Conservation (phyloP, 257 asterid genomes). For the Solanum ahanhuiri region DNA sequence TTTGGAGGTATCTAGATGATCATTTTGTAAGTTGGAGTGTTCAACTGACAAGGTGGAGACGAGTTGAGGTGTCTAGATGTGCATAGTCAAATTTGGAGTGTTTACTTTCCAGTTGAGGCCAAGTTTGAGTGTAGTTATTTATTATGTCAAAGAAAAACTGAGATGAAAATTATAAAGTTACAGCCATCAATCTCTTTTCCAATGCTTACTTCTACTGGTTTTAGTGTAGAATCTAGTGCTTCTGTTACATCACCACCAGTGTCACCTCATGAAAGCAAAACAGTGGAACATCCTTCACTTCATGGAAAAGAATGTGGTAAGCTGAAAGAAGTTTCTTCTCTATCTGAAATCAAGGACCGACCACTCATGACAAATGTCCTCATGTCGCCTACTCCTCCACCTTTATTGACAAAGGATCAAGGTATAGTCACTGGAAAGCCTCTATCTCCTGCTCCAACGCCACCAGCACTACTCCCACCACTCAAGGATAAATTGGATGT, state of each 20-base stretch:
- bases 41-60: neutral
- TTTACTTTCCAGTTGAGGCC: no score
- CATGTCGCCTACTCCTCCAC: constrained; percentile 9
- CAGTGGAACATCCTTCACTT: constrained; percentile 7
- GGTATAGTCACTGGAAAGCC: constrained; percentile 7
- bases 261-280: constrained; percentile 20
- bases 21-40: neutral
- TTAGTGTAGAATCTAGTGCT: neutral
- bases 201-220: constrained; percentile 4
- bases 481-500: constrained; percentile 21
- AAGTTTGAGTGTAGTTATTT: neutral
- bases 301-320: constrained; percentile 10
- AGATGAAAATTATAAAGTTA: neutral
- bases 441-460: constrained; percentile 9
- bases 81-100: neutral
- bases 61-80: neutral
- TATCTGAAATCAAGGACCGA: constrained; percentile 13
- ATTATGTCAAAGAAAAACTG: neutral
- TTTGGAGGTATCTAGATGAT: neutral
- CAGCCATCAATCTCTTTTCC: constrained; percentile 7
- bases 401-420: constrained; percentile 25
- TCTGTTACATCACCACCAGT: constrained; percentile 20
- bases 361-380: constrained; percentile 15
- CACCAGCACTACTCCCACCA: constrained; percentile 17
- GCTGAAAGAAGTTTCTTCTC: constrained; percentile 10